Conservation (phyloP, 371 early-diverging fungal species). For the Rhizopus sp. region DNA sequence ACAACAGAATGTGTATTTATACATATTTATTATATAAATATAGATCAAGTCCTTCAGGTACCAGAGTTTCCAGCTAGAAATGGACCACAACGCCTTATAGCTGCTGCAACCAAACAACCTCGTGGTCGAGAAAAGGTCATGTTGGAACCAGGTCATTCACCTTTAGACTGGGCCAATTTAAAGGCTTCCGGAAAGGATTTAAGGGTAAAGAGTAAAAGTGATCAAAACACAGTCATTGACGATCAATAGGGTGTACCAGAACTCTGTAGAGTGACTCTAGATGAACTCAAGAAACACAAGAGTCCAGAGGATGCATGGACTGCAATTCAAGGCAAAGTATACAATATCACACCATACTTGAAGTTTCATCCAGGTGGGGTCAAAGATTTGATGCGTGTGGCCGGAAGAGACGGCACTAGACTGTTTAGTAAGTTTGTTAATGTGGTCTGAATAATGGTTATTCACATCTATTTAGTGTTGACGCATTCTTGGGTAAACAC, state of each 20-base stretch:
- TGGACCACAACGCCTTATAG: constrained; percentile 54
- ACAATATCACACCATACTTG: constrained; percentile 94
- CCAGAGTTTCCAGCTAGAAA: constrained; percentile 51
- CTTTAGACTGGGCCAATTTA: constrained; percentile 92
- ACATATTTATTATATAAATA: no score
- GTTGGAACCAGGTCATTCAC: constrained; percentile 88
- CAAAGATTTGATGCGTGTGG: constrained; percentile 88
- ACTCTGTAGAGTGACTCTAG: constrained; percentile 66
- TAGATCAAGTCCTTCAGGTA: constrained; percentile 38
- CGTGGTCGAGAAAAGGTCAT: constrained; percentile 76
- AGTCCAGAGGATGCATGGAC: constrained; percentile 91
- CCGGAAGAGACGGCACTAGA: constrained; percentile 94
- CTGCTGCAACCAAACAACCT: constrained; percentile 51
- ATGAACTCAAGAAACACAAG: constrained; percentile 82
- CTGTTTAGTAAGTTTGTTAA: constrained; percentile 72
- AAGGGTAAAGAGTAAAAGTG: constrained; percentile 47
- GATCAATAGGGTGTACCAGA: constrained; percentile 53
- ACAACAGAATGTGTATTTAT: no score
- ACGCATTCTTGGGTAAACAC: constrained; percentile 95
- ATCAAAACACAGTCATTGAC: background rate
- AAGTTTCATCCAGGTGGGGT: constrained; percentile 94
- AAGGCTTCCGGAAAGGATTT: constrained; percentile 75
- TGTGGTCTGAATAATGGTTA: background rate
- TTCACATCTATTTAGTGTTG: constrained; percentile 50
- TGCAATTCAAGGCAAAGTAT: constrained; percentile 89